Evolutionary conservation across 352 stramenopile species (phyloP).

Genomic region (Phytophthora crassamura): DNA sequence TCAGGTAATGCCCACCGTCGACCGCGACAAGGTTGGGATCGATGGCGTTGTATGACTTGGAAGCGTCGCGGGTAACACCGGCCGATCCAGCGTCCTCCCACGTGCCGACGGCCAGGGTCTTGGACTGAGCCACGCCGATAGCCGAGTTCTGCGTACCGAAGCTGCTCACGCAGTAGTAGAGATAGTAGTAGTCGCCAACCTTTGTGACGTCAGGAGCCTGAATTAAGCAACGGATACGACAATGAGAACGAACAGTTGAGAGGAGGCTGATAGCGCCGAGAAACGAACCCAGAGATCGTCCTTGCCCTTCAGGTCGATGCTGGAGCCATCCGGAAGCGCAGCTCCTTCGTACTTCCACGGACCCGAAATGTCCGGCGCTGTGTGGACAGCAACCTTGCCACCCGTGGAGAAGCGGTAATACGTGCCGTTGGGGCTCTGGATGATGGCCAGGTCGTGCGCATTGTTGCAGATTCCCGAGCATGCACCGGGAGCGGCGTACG

Average conservation of each 20-base stretch:
- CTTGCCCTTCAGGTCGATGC: conserved; percentile 46
- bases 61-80: conserved; percentile 31
- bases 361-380: conserved; percentile 39
- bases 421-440: conserved; percentile 42
- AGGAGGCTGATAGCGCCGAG: neutral
- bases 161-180: conserved; percentile 63
- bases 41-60: conserved; percentile 58
- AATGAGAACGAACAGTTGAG: neutral
- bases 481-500: conserved; percentile 20
- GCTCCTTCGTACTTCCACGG: conserved; percentile 51
- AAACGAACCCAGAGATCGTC: conserved; percentile 47
- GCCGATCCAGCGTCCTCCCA: conserved; percentile 50
- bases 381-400: conserved; percentile 49
- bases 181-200: conserved; percentile 58
- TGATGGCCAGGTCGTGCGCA: conserved; percentile 49
- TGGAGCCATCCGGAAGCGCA: conserved; percentile 46
- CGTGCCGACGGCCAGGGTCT: conserved; percentile 46
- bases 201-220: conserved; percentile 50
- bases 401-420: conserved; percentile 59
- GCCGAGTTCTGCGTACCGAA: conserved; percentile 54
- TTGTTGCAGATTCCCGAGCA: conserved; percentile 38
- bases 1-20: conserved; percentile 40
- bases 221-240: neutral
- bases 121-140: conserved; percentile 47
- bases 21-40: conserved; percentile 49